Percentiles rank a stretch among this genome's conserved stretches.
Evolutionary conservation across 1,284 basidiomycete genomes (phyloP).

Genomic region (Xerocomus minutiporus): DNA sequence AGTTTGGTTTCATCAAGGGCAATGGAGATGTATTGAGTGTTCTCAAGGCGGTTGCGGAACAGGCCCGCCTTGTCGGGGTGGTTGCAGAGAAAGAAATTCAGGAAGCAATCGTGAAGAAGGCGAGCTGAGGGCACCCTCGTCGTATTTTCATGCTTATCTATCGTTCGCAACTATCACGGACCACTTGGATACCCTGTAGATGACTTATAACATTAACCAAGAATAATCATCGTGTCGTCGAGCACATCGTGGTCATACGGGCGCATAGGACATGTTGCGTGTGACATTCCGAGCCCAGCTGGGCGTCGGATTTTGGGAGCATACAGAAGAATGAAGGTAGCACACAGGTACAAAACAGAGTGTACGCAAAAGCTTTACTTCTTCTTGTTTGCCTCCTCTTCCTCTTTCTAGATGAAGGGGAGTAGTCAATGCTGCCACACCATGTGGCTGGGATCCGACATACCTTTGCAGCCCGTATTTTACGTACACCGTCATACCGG

Average conservation of each 20-base stretch:
- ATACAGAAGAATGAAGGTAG: slow-evolving; percentile 19
- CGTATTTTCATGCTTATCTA: background rate
- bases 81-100: slow-evolving; percentile 66
- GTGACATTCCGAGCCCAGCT: slow-evolving; percentile 21
- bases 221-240: background rate
- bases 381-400: slow-evolving; percentile 91
- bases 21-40: slow-evolving; percentile 78
- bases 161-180: background rate
- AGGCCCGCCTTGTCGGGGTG: slow-evolving; percentile 68
- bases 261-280: background rate
- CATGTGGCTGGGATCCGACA: slow-evolving; percentile 25
- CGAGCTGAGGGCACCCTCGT: slow-evolving; percentile 3
- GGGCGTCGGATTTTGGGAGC: slow-evolving; percentile 36
- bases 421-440: slow-evolving; percentile 7
- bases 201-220: background rate
- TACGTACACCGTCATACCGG: slow-evolving; percentile 86
- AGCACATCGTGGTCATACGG: background rate
- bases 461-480: slow-evolving; percentile 76
- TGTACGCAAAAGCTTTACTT: slow-evolving; percentile 49
- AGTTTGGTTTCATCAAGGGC: slow-evolving; percentile 85
- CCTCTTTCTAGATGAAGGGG: slow-evolving; percentile 62
- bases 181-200: slow-evolving; percentile 20
- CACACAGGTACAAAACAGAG: slow-evolving; percentile 2
- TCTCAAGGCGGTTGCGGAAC: slow-evolving; percentile 75
- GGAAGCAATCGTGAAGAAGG: slow-evolving; percentile 51